Percentiles rank a stretch among this genome's conserved stretches.
phyloP scores from a whole-genome alignment of 2,329 filamentous ascomycete species.

The Lasiodiplodia citricola region DNA sequence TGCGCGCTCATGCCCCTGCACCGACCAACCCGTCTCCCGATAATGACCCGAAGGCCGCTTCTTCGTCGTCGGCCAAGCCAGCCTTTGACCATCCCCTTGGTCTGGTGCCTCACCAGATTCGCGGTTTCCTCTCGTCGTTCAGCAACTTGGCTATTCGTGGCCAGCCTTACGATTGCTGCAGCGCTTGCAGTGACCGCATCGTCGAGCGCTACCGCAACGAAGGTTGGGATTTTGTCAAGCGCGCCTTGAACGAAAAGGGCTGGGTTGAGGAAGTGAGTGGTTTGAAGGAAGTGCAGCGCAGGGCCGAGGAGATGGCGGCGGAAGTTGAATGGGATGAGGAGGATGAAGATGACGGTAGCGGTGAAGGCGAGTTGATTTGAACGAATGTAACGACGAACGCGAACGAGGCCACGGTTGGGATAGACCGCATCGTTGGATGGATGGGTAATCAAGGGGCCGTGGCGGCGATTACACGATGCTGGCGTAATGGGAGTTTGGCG shows the following conservation, averaged over 20 bases:
- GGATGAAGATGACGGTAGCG: slow-evolving; percentile 50
- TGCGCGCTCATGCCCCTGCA: slow-evolving; percentile 46
- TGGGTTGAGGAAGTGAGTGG: slow-evolving; percentile 80
- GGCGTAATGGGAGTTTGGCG: background rate
- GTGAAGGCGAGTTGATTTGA: slow-evolving; percentile 60
- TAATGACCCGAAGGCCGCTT: background rate
- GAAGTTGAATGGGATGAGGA: slow-evolving; percentile 67
- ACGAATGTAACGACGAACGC: background rate
- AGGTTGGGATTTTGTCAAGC: slow-evolving; percentile 79
- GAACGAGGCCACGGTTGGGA: background rate
- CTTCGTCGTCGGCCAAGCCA: slow-evolving; percentile 32
- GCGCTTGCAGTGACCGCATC: slow-evolving; percentile 76
- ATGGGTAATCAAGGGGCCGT: background rate
- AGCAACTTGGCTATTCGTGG: slow-evolving; percentile 75
- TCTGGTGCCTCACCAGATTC: slow-evolving; percentile 79
- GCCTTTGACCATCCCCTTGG: slow-evolving; percentile 65
- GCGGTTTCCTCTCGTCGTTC: slow-evolving; percentile 77
- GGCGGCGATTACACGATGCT: background rate
- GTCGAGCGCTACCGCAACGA: slow-evolving; percentile 69
- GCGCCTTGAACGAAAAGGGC: slow-evolving; percentile 74
- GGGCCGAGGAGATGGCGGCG: slow-evolving; percentile 52
- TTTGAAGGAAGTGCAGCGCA: slow-evolving; percentile 68
- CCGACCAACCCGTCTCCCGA: slow-evolving; percentile 27
- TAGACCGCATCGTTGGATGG: background rate
- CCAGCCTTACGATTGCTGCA: slow-evolving; percentile 79